Conservation (phyloP, 371 early-diverging fungal species). For the Mortierella sp. region DNA sequence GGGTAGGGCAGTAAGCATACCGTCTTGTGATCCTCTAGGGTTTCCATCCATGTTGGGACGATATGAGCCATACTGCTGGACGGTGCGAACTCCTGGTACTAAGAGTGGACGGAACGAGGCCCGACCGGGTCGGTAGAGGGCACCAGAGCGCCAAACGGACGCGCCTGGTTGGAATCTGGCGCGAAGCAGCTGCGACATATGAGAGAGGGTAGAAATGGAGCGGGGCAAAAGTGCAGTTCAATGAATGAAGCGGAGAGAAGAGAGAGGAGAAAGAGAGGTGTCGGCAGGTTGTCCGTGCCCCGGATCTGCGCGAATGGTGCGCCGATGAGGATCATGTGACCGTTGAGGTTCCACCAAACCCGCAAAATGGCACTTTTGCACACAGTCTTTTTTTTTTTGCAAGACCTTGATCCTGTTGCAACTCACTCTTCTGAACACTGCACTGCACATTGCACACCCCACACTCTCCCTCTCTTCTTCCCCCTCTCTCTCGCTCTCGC, state of each 20-base stretch:
- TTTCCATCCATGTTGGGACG: neutral
- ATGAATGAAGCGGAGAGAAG: neutral
- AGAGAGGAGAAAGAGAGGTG: neutral
- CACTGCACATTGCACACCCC: no score
- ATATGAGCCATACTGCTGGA: neutral
- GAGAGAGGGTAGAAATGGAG: neutral
- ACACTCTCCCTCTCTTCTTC: neutral
- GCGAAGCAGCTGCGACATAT: conserved; percentile 8
- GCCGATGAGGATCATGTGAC: conserved; percentile 4
- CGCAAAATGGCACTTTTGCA: no score
- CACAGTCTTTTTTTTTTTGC: no score
- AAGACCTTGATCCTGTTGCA: no score
- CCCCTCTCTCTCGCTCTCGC: conserved; percentile 7
- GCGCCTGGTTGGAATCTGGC: conserved; percentile 6
- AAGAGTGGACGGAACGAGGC: conserved; percentile 3
- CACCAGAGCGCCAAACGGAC: neutral
- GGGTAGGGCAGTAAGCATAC: neutral
- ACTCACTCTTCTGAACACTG: no score
- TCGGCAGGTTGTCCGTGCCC: neutral
- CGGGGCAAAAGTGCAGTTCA: neutral
- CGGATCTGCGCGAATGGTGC: no score
- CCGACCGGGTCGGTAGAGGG: neutral
- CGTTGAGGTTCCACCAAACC: no score
- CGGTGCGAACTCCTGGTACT: conserved; percentile 1
- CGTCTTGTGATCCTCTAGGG: conserved; percentile 2